Conservation (phyloP, 805 yeast genomes). For the Lipomyces sp. region DNA sequence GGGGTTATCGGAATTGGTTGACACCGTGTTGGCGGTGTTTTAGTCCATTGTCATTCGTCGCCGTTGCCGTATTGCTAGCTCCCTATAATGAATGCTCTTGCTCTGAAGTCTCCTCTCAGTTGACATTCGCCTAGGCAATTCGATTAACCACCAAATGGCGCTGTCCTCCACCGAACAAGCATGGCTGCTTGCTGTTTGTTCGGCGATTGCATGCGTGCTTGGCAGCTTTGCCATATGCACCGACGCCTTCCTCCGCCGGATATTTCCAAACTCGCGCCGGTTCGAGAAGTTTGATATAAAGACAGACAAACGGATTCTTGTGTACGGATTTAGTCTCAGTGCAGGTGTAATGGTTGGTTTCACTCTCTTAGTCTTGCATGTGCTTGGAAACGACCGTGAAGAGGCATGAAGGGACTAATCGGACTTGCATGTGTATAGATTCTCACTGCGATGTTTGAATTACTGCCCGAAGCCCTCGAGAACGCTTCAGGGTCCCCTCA, state of each 20-base stretch:
- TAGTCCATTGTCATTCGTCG: too few species aligned
- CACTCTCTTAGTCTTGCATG: neutral
- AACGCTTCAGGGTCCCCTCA: slow-evolving; percentile 40
- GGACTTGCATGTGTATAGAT: slow-evolving; percentile 25
- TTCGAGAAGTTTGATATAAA: slow-evolving; percentile 51
- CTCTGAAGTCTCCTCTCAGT: too few species aligned
- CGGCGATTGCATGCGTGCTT: slow-evolving; percentile 65
- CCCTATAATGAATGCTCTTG: too few species aligned
- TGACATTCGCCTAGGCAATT: too few species aligned
- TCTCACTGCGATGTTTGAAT: slow-evolving; percentile 70
- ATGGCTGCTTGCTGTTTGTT: slow-evolving; percentile 61
- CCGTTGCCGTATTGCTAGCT: too few species aligned
- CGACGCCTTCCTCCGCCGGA: slow-evolving; percentile 51
- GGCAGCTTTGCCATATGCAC: slow-evolving; percentile 67
- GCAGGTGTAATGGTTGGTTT: slow-evolving; percentile 65
- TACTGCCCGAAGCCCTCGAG: slow-evolving; percentile 64
- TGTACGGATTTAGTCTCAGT: slow-evolving; percentile 70
- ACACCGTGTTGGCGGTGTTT: too few species aligned
- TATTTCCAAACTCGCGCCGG: slow-evolving; percentile 41
- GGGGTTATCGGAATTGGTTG: too few species aligned
- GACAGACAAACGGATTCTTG: slow-evolving; percentile 61
- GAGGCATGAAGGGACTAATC: too few species aligned
- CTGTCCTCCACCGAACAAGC: slow-evolving; percentile 39
- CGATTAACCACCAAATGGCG: too few species aligned
- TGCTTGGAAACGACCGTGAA: too few species aligned